Evolutionary conservation across 225 moss, liverwort and hornwort genomes (phyloP).

Genomic region (Lunularia cruciata): DNA sequence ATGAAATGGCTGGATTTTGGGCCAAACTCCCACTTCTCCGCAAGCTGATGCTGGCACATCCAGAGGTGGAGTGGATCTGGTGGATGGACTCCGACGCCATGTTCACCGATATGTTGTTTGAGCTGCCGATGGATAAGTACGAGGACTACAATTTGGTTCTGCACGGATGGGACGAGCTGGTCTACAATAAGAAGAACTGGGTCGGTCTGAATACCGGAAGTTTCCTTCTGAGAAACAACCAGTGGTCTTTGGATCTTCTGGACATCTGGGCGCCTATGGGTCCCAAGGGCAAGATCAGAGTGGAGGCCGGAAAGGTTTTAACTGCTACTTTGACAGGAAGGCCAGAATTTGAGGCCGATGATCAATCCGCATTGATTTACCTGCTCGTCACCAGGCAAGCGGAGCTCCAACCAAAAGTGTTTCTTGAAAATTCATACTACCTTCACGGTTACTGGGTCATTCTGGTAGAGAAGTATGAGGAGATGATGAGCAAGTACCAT

Average conservation of each 20-base stretch:
- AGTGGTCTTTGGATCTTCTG: slow-evolving; percentile 45
- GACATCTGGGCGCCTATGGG: slow-evolving; percentile 61
- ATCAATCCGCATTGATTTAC: slow-evolving; percentile 51
- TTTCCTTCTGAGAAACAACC: slow-evolving; percentile 48
- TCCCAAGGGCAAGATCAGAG: slow-evolving; percentile 64
- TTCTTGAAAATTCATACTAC: slow-evolving; percentile 70
- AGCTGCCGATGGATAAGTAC: slow-evolving; percentile 45
- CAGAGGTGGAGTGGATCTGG: slow-evolving; percentile 55
- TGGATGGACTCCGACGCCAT: slow-evolving; percentile 57
- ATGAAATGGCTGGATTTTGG: slow-evolving; percentile 55
- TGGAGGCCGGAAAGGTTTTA: slow-evolving; percentile 64
- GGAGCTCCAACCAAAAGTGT: slow-evolving; percentile 58
- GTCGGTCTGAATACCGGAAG: slow-evolving; percentile 54
- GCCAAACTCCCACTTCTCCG: slow-evolving; percentile 49
- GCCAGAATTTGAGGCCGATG: slow-evolving; percentile 49
- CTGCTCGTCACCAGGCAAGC: slow-evolving; percentile 38
- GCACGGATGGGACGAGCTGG: slow-evolving; percentile 51
- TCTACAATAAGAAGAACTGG: slow-evolving; percentile 49
- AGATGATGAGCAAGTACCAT: slow-evolving; percentile 74
- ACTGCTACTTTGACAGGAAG: slow-evolving; percentile 59
- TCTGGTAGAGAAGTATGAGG: slow-evolving; percentile 66
- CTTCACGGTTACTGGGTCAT: slow-evolving; percentile 94
- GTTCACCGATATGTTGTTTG: slow-evolving; percentile 52
- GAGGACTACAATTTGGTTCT: slow-evolving; percentile 43
- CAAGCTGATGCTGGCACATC: slow-evolving; percentile 53